Conservation (phyloP, 805 yeast species). For the Ogataea polymorpha region DNA sequence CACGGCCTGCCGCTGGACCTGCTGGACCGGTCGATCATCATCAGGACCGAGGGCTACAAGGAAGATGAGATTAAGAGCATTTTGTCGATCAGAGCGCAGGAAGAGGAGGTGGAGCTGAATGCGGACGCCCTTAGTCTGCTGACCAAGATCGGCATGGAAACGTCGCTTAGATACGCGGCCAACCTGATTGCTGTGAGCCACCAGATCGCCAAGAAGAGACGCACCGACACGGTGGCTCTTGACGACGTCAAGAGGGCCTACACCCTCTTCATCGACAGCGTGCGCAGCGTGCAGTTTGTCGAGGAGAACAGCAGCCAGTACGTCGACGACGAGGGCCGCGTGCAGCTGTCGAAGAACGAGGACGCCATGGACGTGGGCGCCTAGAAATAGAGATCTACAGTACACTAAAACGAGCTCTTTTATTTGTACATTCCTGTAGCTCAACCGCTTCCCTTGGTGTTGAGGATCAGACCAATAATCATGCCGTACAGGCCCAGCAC, state of each 20-base stretch:
- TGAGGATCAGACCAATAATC: slow-evolving; percentile 90
- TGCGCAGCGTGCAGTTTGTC: slow-evolving; percentile 72
- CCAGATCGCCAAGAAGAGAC: slow-evolving; percentile 73
- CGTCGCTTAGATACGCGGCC: slow-evolving; percentile 87
- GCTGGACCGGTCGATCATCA: slow-evolving; percentile 85
- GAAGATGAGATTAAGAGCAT: slow-evolving; percentile 80
- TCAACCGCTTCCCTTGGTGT: slow-evolving; percentile 78
- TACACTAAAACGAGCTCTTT: not conserved
- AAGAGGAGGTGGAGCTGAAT: slow-evolving; percentile 67
- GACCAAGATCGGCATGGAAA: slow-evolving; percentile 68
- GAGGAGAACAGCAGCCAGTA: slow-evolving; percentile 49
- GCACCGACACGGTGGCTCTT: slow-evolving; percentile 58
- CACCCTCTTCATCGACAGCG: slow-evolving; percentile 78
- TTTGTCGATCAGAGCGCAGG: slow-evolving; percentile 73
- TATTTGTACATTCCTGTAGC: slow-evolving; percentile 4
- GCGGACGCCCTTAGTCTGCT: slow-evolving; percentile 71
- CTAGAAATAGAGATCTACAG: slow-evolving; percentile 2
- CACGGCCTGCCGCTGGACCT: slow-evolving; percentile 97
- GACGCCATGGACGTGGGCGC: slow-evolving; percentile 37
- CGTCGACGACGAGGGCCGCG: slow-evolving; percentile 77
- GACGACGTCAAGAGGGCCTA: slow-evolving; percentile 84
- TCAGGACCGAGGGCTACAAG: slow-evolving; percentile 86
- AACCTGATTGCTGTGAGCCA: slow-evolving; percentile 91
- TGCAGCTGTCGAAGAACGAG: slow-evolving; percentile 44
- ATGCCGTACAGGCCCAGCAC: slow-evolving; percentile 95